These are phyloP conservation scores for Rhododendron ferrugineum DNA, from an alignment of 148 eudicot species.

Conservation along the genomic window DNA sequence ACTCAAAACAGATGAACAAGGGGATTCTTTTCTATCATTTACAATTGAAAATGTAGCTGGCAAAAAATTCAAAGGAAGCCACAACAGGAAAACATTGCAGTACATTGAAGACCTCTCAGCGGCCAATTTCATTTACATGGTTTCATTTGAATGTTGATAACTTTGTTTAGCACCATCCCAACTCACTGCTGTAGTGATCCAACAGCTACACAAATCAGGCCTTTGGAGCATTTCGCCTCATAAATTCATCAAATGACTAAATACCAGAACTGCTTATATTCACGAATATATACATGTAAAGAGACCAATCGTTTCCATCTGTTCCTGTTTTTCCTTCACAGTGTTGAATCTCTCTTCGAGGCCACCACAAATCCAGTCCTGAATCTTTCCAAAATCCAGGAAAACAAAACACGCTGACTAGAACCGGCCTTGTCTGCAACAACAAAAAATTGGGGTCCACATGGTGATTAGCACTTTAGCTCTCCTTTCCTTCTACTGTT, in stretches of 20 bases:
- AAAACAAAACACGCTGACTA: background rate
- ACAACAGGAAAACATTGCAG: background rate
- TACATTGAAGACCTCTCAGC: background rate
- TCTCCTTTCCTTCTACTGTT: conserved; percentile 14
- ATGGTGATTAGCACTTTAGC: background rate
- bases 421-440: background rate
- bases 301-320: too few relatives aligned
- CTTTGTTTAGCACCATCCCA: background rate
- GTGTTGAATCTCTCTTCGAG: too few relatives aligned
- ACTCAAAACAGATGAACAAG: background rate
- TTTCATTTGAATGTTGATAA: background rate
- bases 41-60: background rate
- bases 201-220: background rate
- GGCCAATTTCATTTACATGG: background rate
- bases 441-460: conserved; percentile 12
- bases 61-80: background rate
- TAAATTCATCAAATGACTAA: too few relatives aligned
- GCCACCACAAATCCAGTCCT: too few relatives aligned
- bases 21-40: too few relatives aligned
- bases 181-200: background rate
- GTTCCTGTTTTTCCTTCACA: too few relatives aligned
- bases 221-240: too few relatives aligned
- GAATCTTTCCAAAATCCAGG: too few relatives aligned
- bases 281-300: too few relatives aligned
- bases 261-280: too few relatives aligned